These are phyloP conservation scores for Cryptococcus jaspeensis DNA, from an alignment of 1,284 basidiomycete species.

Conservation along the genomic window DNA sequence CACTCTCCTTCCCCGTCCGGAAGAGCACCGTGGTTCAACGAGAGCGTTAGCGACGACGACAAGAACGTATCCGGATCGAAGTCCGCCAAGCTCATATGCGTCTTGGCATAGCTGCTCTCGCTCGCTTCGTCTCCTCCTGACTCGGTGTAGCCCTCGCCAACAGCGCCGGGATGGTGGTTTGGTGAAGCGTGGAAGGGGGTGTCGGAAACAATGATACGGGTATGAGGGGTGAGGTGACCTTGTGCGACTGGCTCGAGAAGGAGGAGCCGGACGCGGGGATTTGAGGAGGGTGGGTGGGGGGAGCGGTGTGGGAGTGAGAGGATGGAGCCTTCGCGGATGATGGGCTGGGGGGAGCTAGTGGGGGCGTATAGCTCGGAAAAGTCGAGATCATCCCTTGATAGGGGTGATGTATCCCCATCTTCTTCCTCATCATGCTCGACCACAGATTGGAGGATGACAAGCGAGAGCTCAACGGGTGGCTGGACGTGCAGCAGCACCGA, in stretches of 20 bases:
- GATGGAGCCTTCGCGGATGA: constrained; percentile 26
- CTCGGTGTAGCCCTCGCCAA: constrained; percentile 12
- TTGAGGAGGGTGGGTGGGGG: not conserved
- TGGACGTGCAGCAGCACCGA: constrained; percentile 28
- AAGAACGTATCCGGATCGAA: constrained; percentile 45
- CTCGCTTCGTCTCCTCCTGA: constrained; percentile 13
- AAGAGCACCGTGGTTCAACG: constrained; percentile 3
- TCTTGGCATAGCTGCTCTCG: constrained; percentile 26
- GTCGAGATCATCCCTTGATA: constrained; percentile 13
- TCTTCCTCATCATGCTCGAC: constrained; percentile 4
- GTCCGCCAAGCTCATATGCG: constrained; percentile 32
- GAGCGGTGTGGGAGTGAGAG: not conserved
- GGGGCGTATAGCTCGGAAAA: constrained; percentile 4
- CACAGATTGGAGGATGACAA: constrained; percentile 42
- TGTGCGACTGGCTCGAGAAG: constrained; percentile 67
- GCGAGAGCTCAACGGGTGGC: constrained; percentile 35
- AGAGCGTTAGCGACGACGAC: constrained; percentile 26
- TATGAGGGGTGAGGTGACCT: constrained; percentile 59
- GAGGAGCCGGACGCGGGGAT: constrained; percentile 39
- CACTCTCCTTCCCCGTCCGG: constrained; percentile 17
- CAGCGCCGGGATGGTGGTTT: constrained; percentile 8
- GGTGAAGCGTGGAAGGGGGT: constrained; percentile 27
- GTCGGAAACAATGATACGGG: constrained; percentile 60
- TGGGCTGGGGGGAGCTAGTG: constrained; percentile 1
- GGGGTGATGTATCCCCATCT: not conserved